Percentiles rank a stretch among this genome's conserved stretches.
phyloP scores from a whole-genome alignment of 2,329 filamentous ascomycete species.

The Seiridium unicorne region DNA sequence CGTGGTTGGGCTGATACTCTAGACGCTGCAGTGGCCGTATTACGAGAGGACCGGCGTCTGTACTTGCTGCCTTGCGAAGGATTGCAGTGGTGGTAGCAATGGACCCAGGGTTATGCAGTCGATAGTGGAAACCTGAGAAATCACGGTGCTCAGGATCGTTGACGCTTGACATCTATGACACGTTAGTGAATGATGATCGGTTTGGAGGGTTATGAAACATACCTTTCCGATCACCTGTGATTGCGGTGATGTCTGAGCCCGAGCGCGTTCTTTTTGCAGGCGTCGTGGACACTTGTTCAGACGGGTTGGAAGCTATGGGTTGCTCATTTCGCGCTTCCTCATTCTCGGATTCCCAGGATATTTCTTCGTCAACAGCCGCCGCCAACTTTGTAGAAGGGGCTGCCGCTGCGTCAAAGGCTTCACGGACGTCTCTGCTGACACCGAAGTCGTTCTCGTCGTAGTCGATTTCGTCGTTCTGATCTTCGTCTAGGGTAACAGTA shows the following conservation, averaged over 20 bases:
- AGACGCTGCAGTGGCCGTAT: background rate
- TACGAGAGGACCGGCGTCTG: background rate
- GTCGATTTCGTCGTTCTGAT: constrained; percentile 32
- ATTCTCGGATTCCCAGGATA: constrained; percentile 32
- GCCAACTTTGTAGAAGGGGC: constrained; percentile 3
- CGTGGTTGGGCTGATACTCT: background rate
- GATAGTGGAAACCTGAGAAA: too few relatives aligned
- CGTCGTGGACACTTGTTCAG: constrained; percentile 33
- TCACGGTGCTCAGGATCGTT: constrained; percentile 36
- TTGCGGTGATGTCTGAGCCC: constrained; percentile 22
- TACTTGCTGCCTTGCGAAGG: background rate
- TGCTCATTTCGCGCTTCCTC: constrained; percentile 21
- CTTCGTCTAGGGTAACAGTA: constrained; percentile 29
- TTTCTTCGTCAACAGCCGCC: constrained; percentile 24
- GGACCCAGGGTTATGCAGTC: background rate
- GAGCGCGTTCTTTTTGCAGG: constrained; percentile 26
- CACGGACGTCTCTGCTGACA: constrained; percentile 10
- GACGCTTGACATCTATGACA: constrained; percentile 48
- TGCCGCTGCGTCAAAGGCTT: constrained; percentile 14
- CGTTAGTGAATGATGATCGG: constrained; percentile 25
- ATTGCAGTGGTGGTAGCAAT: background rate
- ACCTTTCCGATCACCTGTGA: constrained; percentile 26
- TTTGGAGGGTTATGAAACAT: constrained; percentile 10
- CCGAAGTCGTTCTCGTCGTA: constrained; percentile 34
- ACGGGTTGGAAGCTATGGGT: constrained; percentile 16